These are phyloP conservation scores for Parafenestella ontariensis DNA, from an alignment of 2,329 filamentous ascomycete genomes.

Conservation along the genomic window DNA sequence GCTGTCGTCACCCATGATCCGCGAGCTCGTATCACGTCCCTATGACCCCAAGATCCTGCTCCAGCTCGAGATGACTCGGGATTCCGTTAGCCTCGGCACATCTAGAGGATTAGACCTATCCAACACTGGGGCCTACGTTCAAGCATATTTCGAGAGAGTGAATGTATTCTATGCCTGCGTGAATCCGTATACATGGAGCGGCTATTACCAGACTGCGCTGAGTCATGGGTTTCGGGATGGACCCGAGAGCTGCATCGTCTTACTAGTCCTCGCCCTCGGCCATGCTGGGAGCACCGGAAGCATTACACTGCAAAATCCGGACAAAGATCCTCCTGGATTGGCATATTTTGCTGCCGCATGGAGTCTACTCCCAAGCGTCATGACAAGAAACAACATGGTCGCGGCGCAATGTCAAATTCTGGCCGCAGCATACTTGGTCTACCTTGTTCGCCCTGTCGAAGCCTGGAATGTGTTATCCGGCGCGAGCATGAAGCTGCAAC, in stretches of 20 bases:
- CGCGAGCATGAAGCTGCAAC: slow-evolving; percentile 80
- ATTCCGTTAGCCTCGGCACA: slow-evolving; percentile 68
- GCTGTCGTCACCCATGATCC: slow-evolving; percentile 80
- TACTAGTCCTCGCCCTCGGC: slow-evolving; percentile 78
- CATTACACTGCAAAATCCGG: slow-evolving; percentile 73
- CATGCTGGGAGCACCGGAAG: slow-evolving; percentile 78
- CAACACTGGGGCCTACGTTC: slow-evolving; percentile 76
- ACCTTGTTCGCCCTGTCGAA: slow-evolving; percentile 80
- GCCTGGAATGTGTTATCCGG: slow-evolving; percentile 83
- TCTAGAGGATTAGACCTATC: slow-evolving; percentile 74
- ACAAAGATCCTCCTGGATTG: slow-evolving; percentile 75
- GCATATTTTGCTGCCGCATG: slow-evolving; percentile 83
- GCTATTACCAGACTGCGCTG: slow-evolving; percentile 76
- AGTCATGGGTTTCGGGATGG: slow-evolving; percentile 79
- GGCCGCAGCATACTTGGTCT: slow-evolving; percentile 82
- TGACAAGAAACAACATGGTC: slow-evolving; percentile 79
- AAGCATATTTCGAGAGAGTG: slow-evolving; percentile 80
- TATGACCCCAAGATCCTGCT: slow-evolving; percentile 84
- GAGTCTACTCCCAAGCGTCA: slow-evolving; percentile 77
- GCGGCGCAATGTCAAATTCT: slow-evolving; percentile 82
- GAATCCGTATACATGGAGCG: slow-evolving; percentile 80
- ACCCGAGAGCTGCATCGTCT: slow-evolving; percentile 80
- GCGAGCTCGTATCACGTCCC: slow-evolving; percentile 75
- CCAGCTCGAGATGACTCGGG: slow-evolving; percentile 80
- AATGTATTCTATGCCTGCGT: slow-evolving; percentile 89